A percentile compares a stretch with the other conserved stretches of the same genome.
Evolutionary conservation across 2,329 filamentous ascomycete genomes (phyloP).

Genomic region (Leptographium flavum): DNA sequence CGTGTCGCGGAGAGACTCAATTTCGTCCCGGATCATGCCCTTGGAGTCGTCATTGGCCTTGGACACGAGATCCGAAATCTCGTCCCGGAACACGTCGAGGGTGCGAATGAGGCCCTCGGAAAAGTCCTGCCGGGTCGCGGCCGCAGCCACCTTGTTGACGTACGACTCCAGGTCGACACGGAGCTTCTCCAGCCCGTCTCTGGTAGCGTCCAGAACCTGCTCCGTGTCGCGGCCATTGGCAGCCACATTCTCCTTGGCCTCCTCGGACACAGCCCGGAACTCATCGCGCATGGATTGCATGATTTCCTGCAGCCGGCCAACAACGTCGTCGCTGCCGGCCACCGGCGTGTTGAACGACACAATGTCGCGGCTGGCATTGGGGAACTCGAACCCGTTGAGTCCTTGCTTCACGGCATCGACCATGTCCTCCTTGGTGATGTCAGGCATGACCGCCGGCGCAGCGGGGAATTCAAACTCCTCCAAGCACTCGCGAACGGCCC

Average conservation of each 20-base stretch:
- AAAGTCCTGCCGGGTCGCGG: slow-evolving; percentile 62
- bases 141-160: slow-evolving; percentile 56
- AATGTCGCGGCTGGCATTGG: slow-evolving; percentile 13
- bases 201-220: slow-evolving; percentile 75
- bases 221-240: slow-evolving; percentile 72
- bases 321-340: slow-evolving; percentile 31
- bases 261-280: slow-evolving; percentile 44
- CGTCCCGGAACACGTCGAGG: slow-evolving; percentile 52
- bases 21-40: slow-evolving; percentile 65
- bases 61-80: slow-evolving; percentile 48
- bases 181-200: slow-evolving; percentile 72
- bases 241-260: slow-evolving; percentile 63
- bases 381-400: slow-evolving; percentile 34
- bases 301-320: slow-evolving; percentile 49
- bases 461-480: slow-evolving; percentile 70
- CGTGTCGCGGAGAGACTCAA: slow-evolving; percentile 66
- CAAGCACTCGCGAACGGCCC: slow-evolving; percentile 72
- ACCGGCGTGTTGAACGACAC: slow-evolving; percentile 14
- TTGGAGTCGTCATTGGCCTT: slow-evolving; percentile 35
- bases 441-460: slow-evolving; percentile 36
- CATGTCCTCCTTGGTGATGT: slow-evolving; percentile 48
- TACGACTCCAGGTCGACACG: slow-evolving; percentile 70
- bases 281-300: slow-evolving; percentile 44
- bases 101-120: slow-evolving; percentile 52
- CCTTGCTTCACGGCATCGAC: slow-evolving; percentile 49